Evolutionary conservation across 1,139 yeast genomes (phyloP).

Genomic region (Insectozyma bohioensis): DNA sequence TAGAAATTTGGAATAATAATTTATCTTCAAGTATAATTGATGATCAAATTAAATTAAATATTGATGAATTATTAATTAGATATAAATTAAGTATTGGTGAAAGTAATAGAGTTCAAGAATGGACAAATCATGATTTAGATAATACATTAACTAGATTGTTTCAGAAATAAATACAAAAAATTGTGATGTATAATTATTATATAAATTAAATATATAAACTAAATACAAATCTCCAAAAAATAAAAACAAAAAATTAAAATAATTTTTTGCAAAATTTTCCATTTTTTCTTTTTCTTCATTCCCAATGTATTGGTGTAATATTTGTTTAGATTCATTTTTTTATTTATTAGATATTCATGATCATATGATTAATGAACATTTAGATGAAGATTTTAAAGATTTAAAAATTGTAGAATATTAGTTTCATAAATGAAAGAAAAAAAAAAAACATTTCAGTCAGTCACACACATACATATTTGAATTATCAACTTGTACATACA

Average conservation of each 20-base stretch:
- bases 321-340: slow-evolving; percentile 1
- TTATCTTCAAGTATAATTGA: slow-evolving; percentile 21
- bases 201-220: too few relatives aligned
- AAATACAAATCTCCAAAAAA: too few relatives aligned
- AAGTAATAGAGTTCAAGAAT: slow-evolving; percentile 57
- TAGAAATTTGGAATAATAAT: slow-evolving; percentile 24
- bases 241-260: too few relatives aligned
- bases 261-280: too few relatives aligned
- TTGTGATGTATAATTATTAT: too few relatives aligned
- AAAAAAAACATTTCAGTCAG: too few relatives aligned
- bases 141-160: slow-evolving; percentile 40
- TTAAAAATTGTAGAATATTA: slow-evolving; percentile 2
- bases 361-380: slow-evolving; percentile 1
- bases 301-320: slow-evolving; percentile 2
- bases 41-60: slow-evolving; percentile 40
- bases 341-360: slow-evolving; percentile 1
- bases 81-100: slow-evolving; percentile 40
- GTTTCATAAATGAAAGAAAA: too few relatives aligned
- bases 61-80: slow-evolving; percentile 47
- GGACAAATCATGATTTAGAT: slow-evolving; percentile 56
- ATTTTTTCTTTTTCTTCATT: not conserved
- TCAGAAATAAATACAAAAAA: too few relatives aligned
- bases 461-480: too few relatives aligned
- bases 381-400: not conserved
- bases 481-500: too few relatives aligned